Conservation (phyloP, 192 early-diverging fungal species). For the Backusella morwellensis region DNA sequence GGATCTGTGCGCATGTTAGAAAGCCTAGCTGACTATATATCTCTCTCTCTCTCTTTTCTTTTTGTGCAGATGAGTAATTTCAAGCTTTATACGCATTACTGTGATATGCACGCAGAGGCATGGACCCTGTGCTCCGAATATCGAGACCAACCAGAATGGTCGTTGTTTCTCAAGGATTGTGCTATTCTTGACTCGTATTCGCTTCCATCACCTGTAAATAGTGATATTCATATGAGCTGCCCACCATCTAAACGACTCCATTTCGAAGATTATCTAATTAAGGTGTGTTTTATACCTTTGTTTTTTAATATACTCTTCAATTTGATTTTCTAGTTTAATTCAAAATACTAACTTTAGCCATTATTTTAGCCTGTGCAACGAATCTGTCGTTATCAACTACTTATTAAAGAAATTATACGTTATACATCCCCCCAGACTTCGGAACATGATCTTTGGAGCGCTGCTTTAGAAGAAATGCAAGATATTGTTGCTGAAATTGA, state of each 20-base stretch:
- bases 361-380: slow-evolving; percentile 75
- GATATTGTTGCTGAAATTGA: slow-evolving; percentile 42
- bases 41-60: neutral
- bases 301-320: neutral
- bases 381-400: slow-evolving; percentile 87
- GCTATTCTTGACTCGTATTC: neutral
- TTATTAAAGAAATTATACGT: slow-evolving; percentile 62
- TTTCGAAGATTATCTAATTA: slow-evolving; percentile 39
- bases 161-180: slow-evolving; percentile 25
- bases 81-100: slow-evolving; percentile 25
- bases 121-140: slow-evolving; percentile 27
- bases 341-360: neutral
- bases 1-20: neutral
- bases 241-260: slow-evolving; percentile 17
- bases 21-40: neutral
- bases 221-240: neutral
- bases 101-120: slow-evolving; percentile 25
- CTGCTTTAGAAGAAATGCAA: slow-evolving; percentile 35
- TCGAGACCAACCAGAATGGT: slow-evolving; percentile 27
- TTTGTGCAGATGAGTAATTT: slow-evolving; percentile 17
- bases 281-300: slow-evolving; percentile 7
- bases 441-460: slow-evolving; percentile 34
- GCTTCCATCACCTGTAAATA: neutral
- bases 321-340: neutral
- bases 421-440: slow-evolving; percentile 40